These are phyloP conservation scores for Scortechinia acanthostroma DNA, from an alignment of 2,329 filamentous ascomycete genomes.

Conservation along the genomic window DNA sequence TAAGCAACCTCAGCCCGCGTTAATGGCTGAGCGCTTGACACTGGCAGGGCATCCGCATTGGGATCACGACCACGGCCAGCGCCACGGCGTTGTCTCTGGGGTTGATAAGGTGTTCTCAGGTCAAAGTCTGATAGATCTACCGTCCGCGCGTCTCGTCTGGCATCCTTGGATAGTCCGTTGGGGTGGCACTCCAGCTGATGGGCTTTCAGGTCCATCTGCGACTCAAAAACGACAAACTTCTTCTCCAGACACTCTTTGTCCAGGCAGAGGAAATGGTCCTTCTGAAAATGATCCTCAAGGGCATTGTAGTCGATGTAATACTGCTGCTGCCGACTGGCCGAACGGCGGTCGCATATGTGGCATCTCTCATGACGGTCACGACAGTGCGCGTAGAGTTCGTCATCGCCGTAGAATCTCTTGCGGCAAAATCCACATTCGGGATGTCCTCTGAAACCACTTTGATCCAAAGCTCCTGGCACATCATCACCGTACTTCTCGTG, in stretches of 20 bases:
- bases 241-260: constrained; percentile 88
- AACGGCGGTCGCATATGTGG: constrained; percentile 57
- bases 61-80: constrained; percentile 73
- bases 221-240: constrained; percentile 95
- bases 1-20: constrained; percentile 83
- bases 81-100: constrained; percentile 43
- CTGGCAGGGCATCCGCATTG: constrained; percentile 72
- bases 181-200: constrained; percentile 83
- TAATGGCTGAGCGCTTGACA: constrained; percentile 72
- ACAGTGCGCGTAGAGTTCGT: constrained; percentile 61
- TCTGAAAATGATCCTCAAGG: constrained; percentile 78
- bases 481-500: constrained; percentile 63
- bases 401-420: constrained; percentile 61
- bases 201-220: constrained; percentile 88
- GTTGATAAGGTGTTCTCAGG: constrained; percentile 58
- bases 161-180: constrained; percentile 73
- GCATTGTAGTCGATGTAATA: constrained; percentile 72
- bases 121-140: constrained; percentile 88
- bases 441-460: constrained; percentile 65
- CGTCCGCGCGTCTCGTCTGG: constrained; percentile 71
- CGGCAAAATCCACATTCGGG: constrained; percentile 65
- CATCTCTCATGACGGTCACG: constrained; percentile 63
- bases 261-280: constrained; percentile 78
- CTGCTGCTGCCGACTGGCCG: constrained; percentile 45
- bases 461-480: constrained; percentile 56